Base-by-base conservation (phyloP, 164 flowering plant genomes). In the Annona cherimola region DNA sequence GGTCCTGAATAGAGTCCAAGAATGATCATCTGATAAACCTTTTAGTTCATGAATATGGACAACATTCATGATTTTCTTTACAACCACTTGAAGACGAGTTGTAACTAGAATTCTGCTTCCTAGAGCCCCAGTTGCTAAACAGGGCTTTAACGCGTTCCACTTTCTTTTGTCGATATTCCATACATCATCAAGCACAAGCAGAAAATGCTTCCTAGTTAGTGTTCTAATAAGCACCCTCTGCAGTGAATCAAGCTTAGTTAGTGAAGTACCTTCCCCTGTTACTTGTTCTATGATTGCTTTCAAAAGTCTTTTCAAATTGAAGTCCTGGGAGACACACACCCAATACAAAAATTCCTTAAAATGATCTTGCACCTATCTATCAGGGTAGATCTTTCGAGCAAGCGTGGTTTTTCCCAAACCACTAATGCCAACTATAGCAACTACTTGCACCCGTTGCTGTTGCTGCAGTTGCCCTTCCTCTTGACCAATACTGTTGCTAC, bases 101-200 rank as follows among this genome's bases (percentile, higher is more conserved):
- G 76, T 74, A 20, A 74, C 72, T 44, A 74, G 35, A n/a, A 74
- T 62, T 50, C 26, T 74, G 35, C 76, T 69, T 46, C 72, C 71
- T 9, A 39, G 40, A 5, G 3, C 61, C 0, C 76, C 64, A 59
- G 42, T 61, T 44, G 14, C 4, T 3, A 73, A 20, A 5, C 45
- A 60, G 20, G 6, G 45, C 43, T 4, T 12, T 19, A 70, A 59
- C 9, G 2, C 39, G 45, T 42, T 39, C 46, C 72, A 60, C 72
- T 70, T 59, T 16, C n/a, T 45, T 41, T 19, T 18, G 14, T 63
- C 60, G 6, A 63, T 45, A 44, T 35, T 46, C 67, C 74, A 71
- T 1, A 63, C 67, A 71, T 63, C 74, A 71, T 71, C 74, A 12
- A 71, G 26, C 40, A 71, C 68, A 6, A 71, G 42, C 3, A 63